phyloP scores from a whole-genome alignment of 2,329 filamentous ascomycete species.

The Stagonosporopsis rhizophila region DNA sequence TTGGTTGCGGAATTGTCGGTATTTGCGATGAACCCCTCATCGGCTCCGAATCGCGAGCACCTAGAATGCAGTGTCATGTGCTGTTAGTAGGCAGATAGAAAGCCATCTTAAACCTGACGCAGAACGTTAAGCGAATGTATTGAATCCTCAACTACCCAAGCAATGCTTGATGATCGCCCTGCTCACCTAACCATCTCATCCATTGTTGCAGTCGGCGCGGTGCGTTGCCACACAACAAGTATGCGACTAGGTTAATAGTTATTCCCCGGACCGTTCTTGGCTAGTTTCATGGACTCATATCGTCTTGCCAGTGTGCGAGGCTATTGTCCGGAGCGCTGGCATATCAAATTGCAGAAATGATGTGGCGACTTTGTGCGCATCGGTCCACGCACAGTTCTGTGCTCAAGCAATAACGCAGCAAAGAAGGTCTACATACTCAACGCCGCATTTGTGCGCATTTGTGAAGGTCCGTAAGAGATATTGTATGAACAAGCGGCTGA shows the following conservation, averaged over 20 bases:
- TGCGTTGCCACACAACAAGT: slow-evolving; percentile 6
- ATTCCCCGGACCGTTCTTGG: slow-evolving; percentile 72
- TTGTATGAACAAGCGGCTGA: background rate
- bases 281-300: slow-evolving; percentile 73
- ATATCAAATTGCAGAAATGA: slow-evolving; percentile 67
- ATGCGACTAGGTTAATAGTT: slow-evolving; percentile 1
- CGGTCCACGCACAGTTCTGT: slow-evolving; percentile 79
- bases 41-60: background rate
- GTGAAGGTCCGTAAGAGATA: slow-evolving; percentile 18
- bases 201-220: background rate
- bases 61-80: background rate
- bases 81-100: background rate
- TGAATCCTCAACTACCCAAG: background rate
- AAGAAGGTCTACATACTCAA: slow-evolving; percentile 24
- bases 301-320: slow-evolving; percentile 69
- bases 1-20: slow-evolving; percentile 3
- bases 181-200: background rate
- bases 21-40: slow-evolving; percentile 4
- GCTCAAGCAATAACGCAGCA: slow-evolving; percentile 67
- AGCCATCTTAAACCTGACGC: background rate
- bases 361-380: slow-evolving; percentile 78
- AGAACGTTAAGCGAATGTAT: background rate
- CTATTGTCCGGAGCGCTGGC: slow-evolving; percentile 57
- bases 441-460: slow-evolving; percentile 17
- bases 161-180: slow-evolving; percentile 2